Evolutionary conservation across 2,329 filamentous ascomycete species (phyloP), one percentile per base, ranked within the genome.

Genomic region (Trichophyton mentagrophytes): DNA sequence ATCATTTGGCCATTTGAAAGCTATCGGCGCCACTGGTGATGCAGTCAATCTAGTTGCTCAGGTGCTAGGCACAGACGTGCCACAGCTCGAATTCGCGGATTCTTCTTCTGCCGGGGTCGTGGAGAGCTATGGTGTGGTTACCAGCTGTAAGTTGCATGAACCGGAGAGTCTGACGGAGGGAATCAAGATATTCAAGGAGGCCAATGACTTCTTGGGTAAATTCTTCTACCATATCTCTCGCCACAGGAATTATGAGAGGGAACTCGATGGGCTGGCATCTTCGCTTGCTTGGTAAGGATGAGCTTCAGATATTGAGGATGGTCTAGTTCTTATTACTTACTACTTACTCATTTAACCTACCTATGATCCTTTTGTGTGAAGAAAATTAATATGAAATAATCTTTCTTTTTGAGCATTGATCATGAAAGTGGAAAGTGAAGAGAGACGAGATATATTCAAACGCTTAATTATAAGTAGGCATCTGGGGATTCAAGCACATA

Each of bases 1-100:
- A 71, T 86, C 88, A 0, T 93, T 92, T 66, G 88, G 88, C 0
- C 89, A 93, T 64, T 78, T 90, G 58, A 93, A 93, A 77, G 77
- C 87, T 1, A 87, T 93, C 25, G 89, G 84, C 1, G 89, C 85
- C 0, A 87, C 85, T 0, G 88, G 87, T 0, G 87, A 90, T 69
- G 88, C 79, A 0, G 82, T 89, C 0, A 76, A 82, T 2, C 75
- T 92, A 46, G 78, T 92, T 30, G 72, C 78, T 57, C 72, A 78
- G 33, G 73, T 73, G 1, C 61, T 73, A 69, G 76, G 60, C 67
- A 72, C 57, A 5, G 72, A 73, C 33, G 69, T 80, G 3, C 75
- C 78, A 0, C 78, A 76, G 3, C 73, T 84, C 65, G 62, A 73
- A 3, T 79, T 82, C 66, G 78, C 79, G 0, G 68, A 70, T 15